Evolutionary conservation across 176 grass and related monocot species (phyloP), one percentile per base, ranked within the genome.

Genomic region (Zoysia pacifica): DNA sequence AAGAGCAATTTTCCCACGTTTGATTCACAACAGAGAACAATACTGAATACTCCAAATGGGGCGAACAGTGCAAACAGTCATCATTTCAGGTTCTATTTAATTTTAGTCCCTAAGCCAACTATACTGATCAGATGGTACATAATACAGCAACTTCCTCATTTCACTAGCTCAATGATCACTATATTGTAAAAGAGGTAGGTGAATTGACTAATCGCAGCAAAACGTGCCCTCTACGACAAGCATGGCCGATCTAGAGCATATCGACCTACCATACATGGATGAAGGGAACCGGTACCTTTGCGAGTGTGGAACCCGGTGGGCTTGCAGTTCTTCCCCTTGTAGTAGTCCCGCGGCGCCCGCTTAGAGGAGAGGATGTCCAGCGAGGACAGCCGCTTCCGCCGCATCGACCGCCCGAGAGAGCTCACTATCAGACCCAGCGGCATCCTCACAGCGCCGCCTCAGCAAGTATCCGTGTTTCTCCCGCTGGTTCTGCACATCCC

Each of bases 271-370:
- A 40, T 58, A 42, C 2, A 8, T 19, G 16, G 40, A n/a, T 14
- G 15, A 39, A 78, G 9, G 48, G 62, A 13, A 54, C 11, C 14
- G 56, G 52, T 62, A 97, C 95, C 95, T 97, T 97, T 97, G 54
- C 95, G 95, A 69, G 95, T 97, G 61, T 97, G 95, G 69, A 97
- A 97, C 35, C 91, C 91, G 47, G 91, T 97, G 41, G 92, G 89
- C 88, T 94, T 98, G 92, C 95, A 98, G 64, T 98, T 98, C 83
- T 98, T 98, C 38, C 95, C 95, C 86, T 98, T 94, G 87, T 98
- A 94, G 83, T 98, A 98, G n/a, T 93, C 88, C 75, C 95, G 37
- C 8, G 95, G 92, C 47, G 77, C 92, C 87, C 90, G 65, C 86
- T 98, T 98, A 42, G 95, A 93, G 79, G 95, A 89, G 47, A 98